A percentile compares a stretch with the other conserved stretches of the same genome.
phyloP scores from a whole-genome alignment of 2,329 filamentous ascomycete genomes.

The Albifimbria verrucaria region DNA sequence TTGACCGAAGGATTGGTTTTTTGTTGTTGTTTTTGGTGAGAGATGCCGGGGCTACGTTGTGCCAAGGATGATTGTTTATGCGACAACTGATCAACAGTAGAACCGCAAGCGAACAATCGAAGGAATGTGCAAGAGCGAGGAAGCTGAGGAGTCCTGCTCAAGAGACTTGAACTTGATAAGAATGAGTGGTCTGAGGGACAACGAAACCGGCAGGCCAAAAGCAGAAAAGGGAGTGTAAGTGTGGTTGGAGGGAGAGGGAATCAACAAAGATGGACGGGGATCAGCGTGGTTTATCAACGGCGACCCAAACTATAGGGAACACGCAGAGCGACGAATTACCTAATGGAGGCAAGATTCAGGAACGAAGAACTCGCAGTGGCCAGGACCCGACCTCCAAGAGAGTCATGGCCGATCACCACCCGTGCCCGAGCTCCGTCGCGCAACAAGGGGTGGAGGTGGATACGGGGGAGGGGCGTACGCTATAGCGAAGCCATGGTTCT shows the following conservation, averaged over 20 bases:
- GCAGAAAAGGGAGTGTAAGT: neutral
- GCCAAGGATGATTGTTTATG: neutral
- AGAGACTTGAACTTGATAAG: neutral
- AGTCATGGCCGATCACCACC: neutral
- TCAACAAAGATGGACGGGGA: neutral
- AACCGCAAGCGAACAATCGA: too few relatives aligned
- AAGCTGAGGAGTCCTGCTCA: neutral
- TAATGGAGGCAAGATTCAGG: neutral
- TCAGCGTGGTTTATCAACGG: neutral
- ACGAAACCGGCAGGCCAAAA: neutral
- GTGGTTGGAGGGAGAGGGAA: neutral
- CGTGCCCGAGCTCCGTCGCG: too few relatives aligned
- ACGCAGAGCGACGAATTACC: neutral
- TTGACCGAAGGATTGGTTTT: conserved; percentile 12
- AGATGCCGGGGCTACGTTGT: conserved; percentile 10
- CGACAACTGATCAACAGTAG: conserved; percentile 5
- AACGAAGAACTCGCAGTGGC: neutral
- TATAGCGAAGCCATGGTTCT: neutral
- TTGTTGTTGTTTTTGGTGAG: conserved; percentile 11
- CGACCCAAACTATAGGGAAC: neutral
- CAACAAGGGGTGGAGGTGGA: neutral
- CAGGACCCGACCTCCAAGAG: neutral
- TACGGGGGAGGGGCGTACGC: neutral
- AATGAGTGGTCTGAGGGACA: neutral
- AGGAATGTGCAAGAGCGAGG: too few relatives aligned